These are phyloP conservation scores for Herpotrichia juniperi DNA, from an alignment of 2,329 filamentous ascomycete genomes.

Conservation along the genomic window DNA sequence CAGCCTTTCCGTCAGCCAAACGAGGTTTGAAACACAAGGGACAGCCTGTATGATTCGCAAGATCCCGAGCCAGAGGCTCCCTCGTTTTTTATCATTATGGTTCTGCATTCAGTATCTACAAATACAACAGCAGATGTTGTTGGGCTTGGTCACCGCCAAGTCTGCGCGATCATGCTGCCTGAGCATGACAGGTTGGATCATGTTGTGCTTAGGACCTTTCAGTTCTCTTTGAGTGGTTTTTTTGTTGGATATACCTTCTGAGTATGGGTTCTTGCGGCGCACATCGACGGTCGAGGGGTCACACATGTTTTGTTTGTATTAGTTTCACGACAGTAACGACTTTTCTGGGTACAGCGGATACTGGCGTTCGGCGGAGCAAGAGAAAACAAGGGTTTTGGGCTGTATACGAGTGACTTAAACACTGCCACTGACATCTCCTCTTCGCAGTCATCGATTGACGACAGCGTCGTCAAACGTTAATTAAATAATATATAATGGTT, in stretches of 20 bases:
- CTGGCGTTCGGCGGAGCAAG: not conserved
- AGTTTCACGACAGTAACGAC: not conserved
- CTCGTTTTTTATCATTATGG: not conserved
- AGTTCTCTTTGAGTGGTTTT: not conserved
- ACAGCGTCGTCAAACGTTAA: not conserved
- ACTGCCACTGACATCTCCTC: slow-evolving; percentile 1
- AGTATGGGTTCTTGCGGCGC: not conserved
- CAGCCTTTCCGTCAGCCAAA: no score
- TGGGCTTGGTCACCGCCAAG: not conserved
- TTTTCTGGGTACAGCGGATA: not conserved
- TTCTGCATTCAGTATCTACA: not conserved
- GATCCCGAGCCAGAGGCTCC: no score
- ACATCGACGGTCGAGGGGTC: not conserved
- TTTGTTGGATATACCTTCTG: not conserved
- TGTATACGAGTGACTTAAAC: not conserved
- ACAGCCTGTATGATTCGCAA: no score
- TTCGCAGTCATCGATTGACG: not conserved
- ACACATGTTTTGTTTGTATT: not conserved
- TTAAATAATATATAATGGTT: slow-evolving; percentile 6
- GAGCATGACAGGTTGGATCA: not conserved
- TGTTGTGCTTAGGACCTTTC: not conserved
- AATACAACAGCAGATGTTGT: not conserved
- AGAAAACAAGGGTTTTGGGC: not conserved
- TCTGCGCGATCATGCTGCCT: not conserved
- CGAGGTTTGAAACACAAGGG: no score